phyloP scores from a whole-genome alignment of 352 stramenopile genomes.

The Phytophthora ohioensis region DNA sequence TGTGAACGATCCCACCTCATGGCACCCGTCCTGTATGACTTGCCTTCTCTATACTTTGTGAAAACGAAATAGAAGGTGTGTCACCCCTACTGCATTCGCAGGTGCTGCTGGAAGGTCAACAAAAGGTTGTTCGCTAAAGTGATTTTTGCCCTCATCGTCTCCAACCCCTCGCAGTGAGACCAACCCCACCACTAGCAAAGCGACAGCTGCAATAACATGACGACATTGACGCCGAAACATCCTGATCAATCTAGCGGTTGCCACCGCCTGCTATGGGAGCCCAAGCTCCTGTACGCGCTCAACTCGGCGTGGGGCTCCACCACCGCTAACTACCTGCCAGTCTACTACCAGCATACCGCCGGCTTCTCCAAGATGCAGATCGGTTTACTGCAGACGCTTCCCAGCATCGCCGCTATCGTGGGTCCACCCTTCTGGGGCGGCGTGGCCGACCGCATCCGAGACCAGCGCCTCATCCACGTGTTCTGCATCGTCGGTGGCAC shows the following conservation, averaged over 20 bases:
- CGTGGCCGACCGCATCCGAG: slow-evolving; percentile 62
- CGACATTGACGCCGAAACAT: neutral
- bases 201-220: slow-evolving; percentile 2
- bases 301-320: slow-evolving; percentile 64
- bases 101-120: slow-evolving; percentile 27
- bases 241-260: neutral
- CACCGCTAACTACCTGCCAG: slow-evolving; percentile 72
- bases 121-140: neutral
- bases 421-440: slow-evolving; percentile 72
- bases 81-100: slow-evolving; percentile 28
- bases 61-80: neutral
- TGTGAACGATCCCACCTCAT: slow-evolving; percentile 34
- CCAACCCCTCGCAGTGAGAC: neutral
- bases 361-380: slow-evolving; percentile 79
- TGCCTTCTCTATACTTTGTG: neutral
- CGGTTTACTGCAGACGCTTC: slow-evolving; percentile 68
- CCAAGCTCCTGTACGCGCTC: slow-evolving; percentile 78
- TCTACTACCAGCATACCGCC: slow-evolving; percentile 71
- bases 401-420: slow-evolving; percentile 65
- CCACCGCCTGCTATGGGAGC: slow-evolving; percentile 44
- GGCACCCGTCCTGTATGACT: slow-evolving; percentile 24
- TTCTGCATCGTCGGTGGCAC: slow-evolving; percentile 61
- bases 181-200: neutral
- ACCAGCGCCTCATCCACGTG: slow-evolving; percentile 72
- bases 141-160: neutral